Evolutionary conservation across 352 stramenopile species (phyloP).

Genomic region (Pythium inflatum): DNA sequence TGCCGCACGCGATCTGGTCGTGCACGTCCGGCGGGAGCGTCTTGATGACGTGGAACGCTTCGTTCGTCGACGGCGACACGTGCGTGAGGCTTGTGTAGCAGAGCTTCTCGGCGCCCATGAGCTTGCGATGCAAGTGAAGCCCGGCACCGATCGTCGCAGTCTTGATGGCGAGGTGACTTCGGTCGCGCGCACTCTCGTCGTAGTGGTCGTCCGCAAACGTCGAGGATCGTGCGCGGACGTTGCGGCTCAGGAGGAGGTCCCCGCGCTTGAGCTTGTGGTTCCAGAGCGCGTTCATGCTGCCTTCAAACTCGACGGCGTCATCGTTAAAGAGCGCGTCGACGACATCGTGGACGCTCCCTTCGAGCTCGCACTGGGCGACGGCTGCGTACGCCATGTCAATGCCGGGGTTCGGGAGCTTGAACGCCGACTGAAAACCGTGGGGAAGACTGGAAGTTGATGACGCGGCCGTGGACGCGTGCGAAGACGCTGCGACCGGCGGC

Average conservation of each 20-base stretch:
- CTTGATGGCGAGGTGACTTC: slow-evolving; percentile 46
- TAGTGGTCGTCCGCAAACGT: slow-evolving; percentile 23
- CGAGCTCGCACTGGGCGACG: slow-evolving; percentile 57
- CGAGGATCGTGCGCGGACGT: not conserved
- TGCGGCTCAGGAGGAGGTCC: slow-evolving; percentile 48
- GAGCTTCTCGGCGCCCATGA: slow-evolving; percentile 51
- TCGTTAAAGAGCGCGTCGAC: slow-evolving; percentile 68
- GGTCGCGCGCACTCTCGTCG: slow-evolving; percentile 3
- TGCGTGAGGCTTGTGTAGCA: slow-evolving; percentile 69
- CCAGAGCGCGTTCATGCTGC: slow-evolving; percentile 63
- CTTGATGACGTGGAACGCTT: slow-evolving; percentile 71
- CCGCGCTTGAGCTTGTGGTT: slow-evolving; percentile 56
- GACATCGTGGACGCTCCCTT: slow-evolving; percentile 57
- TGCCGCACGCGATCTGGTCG: slow-evolving; percentile 35
- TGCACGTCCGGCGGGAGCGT: slow-evolving; percentile 59
- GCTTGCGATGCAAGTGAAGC: slow-evolving; percentile 36
- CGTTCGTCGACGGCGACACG: slow-evolving; percentile 37
- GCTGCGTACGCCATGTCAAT: slow-evolving; percentile 57
- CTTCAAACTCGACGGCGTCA: slow-evolving; percentile 55
- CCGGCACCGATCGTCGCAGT: slow-evolving; percentile 48
- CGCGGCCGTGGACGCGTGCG: slow-evolving; percentile 13
- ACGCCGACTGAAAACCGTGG: slow-evolving; percentile 31
- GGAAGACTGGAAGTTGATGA: not conserved
- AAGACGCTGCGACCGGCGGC: slow-evolving; percentile 2
- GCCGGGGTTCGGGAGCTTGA: slow-evolving; percentile 47